Base-by-base conservation (phyloP, 2,329 filamentous ascomycete genomes). In the Fusarium nematophilum region DNA sequence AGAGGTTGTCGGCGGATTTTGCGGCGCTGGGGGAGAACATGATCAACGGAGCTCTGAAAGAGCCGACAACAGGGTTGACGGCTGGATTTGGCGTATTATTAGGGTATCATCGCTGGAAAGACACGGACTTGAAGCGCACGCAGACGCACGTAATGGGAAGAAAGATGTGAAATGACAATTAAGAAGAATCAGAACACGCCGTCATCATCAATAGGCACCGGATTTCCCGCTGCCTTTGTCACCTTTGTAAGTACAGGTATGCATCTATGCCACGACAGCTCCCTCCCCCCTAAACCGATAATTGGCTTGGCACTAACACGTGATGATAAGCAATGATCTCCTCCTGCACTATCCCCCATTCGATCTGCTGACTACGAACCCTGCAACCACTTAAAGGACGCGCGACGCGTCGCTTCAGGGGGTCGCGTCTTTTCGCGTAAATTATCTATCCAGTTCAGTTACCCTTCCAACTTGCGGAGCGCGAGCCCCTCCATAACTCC, bases 1-100 rank as follows among this genome's bases (percentile, higher is more conserved):
- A 80, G 65, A 90, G 75, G 70, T 85, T 89, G 75, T 90, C 87
- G 69, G 86, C 81, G 62, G 87, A 90, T 77, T 86, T 88, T 69
- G 86, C 84, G 65, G 84, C 84, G 64, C 77, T 82, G 47, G 79
- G 72, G 62, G 83, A 83, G 72, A 82, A 86, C 87, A 90, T 90
- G 76, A 73, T 80, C 69, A 66, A 64, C 53, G 67, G 45, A 45
- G 54, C 49, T 62, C 48, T 40, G 21, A 13, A 60, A 69, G 66
- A 73, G 72, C 72, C 67, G 63, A 71, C 60, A 72, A 72, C 72
- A 71, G 68, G 66, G 66, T 75, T 68, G 75, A 74, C 69, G 69
- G 75, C 57, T 57, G 37, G 21, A 40, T 53, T 49, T 52, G 36
- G 48, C 60, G 53, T 54, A 71, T 76, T 83, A 83, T 73, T 76